Evolutionary conservation across 225 moss, liverwort and hornwort genomes (phyloP).

Genomic region (Takakia lepidozioides): DNA sequence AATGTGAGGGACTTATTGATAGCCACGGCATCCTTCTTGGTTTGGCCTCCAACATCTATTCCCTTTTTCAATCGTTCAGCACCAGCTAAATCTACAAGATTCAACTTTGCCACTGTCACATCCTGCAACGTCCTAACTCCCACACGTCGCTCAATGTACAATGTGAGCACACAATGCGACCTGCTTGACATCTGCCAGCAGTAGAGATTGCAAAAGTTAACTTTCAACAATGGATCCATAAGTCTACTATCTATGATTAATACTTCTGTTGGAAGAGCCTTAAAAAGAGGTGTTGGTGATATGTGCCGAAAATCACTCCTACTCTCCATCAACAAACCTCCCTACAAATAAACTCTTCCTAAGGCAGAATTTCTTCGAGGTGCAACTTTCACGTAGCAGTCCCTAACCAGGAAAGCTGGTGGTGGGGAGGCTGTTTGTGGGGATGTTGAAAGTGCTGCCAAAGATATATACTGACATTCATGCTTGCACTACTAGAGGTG

Average conservation of each 20-base stretch:
- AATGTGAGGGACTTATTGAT: constrained; percentile 87
- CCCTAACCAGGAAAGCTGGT: too few species aligned
- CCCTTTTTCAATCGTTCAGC: constrained; percentile 68
- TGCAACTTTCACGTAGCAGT: too few species aligned
- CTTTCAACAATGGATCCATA: background rate
- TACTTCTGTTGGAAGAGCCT: too few species aligned
- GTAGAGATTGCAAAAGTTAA: background rate
- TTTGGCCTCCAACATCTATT: constrained; percentile 42
- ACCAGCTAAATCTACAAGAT: constrained; percentile 91
- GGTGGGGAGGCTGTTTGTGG: too few species aligned
- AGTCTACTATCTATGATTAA: too few species aligned
- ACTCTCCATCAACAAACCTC: too few species aligned
- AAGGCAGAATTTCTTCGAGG: too few species aligned
- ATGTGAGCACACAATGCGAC: constrained; percentile 84
- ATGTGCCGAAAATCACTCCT: too few species aligned
- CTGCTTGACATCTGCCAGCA: constrained; percentile 71
- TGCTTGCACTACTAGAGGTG: too few species aligned
- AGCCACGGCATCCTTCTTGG: constrained; percentile 71
- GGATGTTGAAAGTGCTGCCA: too few species aligned
- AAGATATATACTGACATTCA: too few species aligned
- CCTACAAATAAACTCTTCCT: background rate
- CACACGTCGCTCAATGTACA: constrained; percentile 82
- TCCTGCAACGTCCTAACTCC: constrained; percentile 58
- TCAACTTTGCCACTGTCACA: constrained; percentile 65
- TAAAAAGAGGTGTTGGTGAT: too few species aligned